Evolutionary conservation across 495 filamentous ascomycete species (phyloP).

Genomic region (Aspergillus bridgeri): DNA sequence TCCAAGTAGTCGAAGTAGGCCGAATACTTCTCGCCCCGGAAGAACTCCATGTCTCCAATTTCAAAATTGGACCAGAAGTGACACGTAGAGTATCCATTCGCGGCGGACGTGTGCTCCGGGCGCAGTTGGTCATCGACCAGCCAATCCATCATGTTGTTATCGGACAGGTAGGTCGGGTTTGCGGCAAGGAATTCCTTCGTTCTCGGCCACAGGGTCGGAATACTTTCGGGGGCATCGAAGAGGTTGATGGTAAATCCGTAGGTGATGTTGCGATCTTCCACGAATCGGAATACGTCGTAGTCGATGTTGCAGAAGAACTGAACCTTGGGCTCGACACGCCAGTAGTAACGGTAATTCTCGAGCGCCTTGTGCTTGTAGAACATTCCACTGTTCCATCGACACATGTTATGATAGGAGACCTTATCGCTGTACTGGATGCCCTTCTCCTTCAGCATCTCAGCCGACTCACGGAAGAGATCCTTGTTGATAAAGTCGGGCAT

Average conservation of each 20-base stretch:
- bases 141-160: constrained; percentile 86
- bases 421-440: constrained; percentile 84
- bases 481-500: constrained; percentile 88
- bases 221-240: constrained; percentile 82
- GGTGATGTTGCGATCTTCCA: constrained; percentile 95
- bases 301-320: constrained; percentile 99
- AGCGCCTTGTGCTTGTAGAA: constrained; percentile 97
- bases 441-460: constrained; percentile 75
- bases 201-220: constrained; percentile 92
- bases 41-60: constrained; percentile 93
- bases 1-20: constrained; percentile 97
- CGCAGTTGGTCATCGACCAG: constrained; percentile 71
- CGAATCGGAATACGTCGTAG: constrained; percentile 98
- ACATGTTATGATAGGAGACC: constrained; percentile 98
- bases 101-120: constrained; percentile 73
- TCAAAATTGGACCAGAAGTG: constrained; percentile 99
- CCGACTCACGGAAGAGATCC: constrained; percentile 80
- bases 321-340: constrained; percentile 98
- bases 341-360: constrained; percentile 81
- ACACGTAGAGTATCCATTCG: constrained; percentile 96
- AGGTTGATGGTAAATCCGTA: constrained; percentile 99
- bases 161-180: constrained; percentile 75
- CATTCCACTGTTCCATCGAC: constrained; percentile 95
- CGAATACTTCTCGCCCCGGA: constrained; percentile 85
- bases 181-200: constrained; percentile 82